Evolutionary conservation across 306 rosid genomes (phyloP).

Genomic region (Cercis canadensis): DNA sequence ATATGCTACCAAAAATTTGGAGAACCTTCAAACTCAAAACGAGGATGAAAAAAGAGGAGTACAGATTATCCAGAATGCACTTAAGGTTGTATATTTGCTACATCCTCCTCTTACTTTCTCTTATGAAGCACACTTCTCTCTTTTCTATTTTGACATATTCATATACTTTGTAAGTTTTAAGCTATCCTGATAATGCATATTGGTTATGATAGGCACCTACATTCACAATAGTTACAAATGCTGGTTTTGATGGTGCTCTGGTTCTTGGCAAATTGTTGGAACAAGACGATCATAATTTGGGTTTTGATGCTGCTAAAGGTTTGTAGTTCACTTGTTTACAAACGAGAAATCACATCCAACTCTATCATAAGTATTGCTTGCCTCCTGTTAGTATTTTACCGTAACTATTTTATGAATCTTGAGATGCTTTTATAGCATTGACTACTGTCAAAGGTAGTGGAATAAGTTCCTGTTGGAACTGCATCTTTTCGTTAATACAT

Average conservation of each 20-base stretch:
- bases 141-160: conserved; percentile 25
- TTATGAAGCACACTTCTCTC: neutral
- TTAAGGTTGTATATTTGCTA: conserved; percentile 61
- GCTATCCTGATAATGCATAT: conserved; percentile 38
- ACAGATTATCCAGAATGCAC: conserved; percentile 82
- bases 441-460: neutral
- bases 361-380: neutral
- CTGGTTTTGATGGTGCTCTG: conserved; percentile 86
- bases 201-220: conserved; percentile 69
- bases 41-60: conserved; percentile 91
- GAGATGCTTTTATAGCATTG: neutral
- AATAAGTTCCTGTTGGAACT: conserved; percentile 9
- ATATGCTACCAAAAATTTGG: conserved; percentile 79
- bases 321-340: conserved; percentile 26
- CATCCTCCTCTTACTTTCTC: conserved; percentile 11
- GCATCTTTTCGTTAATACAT: neutral
- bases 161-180: conserved; percentile 7
- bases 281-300: conserved; percentile 69
- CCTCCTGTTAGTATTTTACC: neutral
- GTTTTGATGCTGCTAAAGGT: conserved; percentile 91
- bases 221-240: conserved; percentile 74
- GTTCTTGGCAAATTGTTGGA: conserved; percentile 83
- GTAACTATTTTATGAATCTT: neutral
- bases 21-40: conserved; percentile 62
- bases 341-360: conserved; percentile 1